Evolutionary conservation across 2,329 filamentous ascomycete species (phyloP), one percentile per base, ranked within the genome.

Genomic region (Cladophialophora exuberans): DNA sequence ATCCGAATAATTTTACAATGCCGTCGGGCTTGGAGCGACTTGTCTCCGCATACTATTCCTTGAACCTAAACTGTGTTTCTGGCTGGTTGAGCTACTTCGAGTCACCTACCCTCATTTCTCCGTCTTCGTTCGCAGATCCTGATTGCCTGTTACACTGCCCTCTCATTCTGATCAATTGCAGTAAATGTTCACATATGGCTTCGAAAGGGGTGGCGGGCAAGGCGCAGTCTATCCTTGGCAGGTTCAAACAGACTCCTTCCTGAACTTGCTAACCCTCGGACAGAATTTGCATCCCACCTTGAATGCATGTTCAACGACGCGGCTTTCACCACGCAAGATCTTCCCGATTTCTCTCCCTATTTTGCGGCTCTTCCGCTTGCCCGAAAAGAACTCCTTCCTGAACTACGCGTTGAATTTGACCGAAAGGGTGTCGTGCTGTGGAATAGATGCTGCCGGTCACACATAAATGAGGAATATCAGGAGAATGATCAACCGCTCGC

Each of bases 381-480:
- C 11, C 59, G 54, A 6, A 58, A 51, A 26, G 59, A 58, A 23
- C 41, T 59, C n/a, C 43, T 45, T 36, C 53, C 59, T 2, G 22
- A 28, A 20, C 49, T 54, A 18, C 33, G 57, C 10, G 11, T 46
- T 15, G 47, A 54, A 17, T 54, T 74, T n/a, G 69, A 73, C 51
- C 53, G 59, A 4, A 35, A 63, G 17, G 73, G 68, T 1, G 69
- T 68, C 4, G 61, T 59, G 9, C 49, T 76, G 28, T 76, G 73
- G 73, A 76, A 75, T 57, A 53, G 53, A 4, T 74, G 70, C 20
- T 55, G 60, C 38, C 53, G 38, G 35, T 22, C 60, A 23, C 36
- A 44, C 33, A 22, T 31, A 23, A 54, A 45, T 33, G 46, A 39
- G 11, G 35, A 17, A 22, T 22, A 26, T 15, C 35, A 15, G 13